A percentile compares a stretch with the other conserved stretches of the same genome.
phyloP scores from a whole-genome alignment of 176 grass and related monocot species.

The Bromus sterilis region DNA sequence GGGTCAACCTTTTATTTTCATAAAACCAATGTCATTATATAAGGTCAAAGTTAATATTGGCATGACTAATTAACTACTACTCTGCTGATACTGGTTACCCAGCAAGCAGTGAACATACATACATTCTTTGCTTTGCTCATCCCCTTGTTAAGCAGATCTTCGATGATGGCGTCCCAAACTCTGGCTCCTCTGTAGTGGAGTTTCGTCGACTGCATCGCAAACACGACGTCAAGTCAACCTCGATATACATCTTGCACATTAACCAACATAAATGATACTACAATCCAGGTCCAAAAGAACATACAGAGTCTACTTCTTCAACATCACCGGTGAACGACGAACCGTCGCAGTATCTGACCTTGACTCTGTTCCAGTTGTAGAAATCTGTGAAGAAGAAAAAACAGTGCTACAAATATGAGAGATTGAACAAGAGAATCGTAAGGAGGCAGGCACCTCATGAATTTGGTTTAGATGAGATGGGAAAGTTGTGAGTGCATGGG shows the following conservation, averaged over 20 bases:
- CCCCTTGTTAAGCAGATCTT: slow-evolving; percentile 64
- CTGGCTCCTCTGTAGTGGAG: slow-evolving; percentile 72
- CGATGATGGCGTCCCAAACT: slow-evolving; percentile 70
- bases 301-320: slow-evolving; percentile 35
- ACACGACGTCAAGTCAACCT: slow-evolving; percentile 10
- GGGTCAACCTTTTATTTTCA: not conserved
- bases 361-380: slow-evolving; percentile 81
- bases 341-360: slow-evolving; percentile 81
- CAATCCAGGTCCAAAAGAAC: not conserved
- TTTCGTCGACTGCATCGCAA: slow-evolving; percentile 42
- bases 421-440: not conserved
- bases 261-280: not conserved
- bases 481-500: not conserved
- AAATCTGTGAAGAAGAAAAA: slow-evolving; percentile 41
- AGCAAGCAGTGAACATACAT: slow-evolving; percentile 1
- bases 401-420: not conserved
- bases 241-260: not conserved
- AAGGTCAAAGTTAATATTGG: not conserved
- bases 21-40: not conserved
- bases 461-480: not conserved
- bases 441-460: not conserved
- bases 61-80: not conserved
- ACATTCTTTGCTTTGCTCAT: slow-evolving; percentile 76
- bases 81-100: not conserved
- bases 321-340: slow-evolving; percentile 81